phyloP scores from a whole-genome alignment of 163 green algal species.

The Chloromonas sp. region DNA sequence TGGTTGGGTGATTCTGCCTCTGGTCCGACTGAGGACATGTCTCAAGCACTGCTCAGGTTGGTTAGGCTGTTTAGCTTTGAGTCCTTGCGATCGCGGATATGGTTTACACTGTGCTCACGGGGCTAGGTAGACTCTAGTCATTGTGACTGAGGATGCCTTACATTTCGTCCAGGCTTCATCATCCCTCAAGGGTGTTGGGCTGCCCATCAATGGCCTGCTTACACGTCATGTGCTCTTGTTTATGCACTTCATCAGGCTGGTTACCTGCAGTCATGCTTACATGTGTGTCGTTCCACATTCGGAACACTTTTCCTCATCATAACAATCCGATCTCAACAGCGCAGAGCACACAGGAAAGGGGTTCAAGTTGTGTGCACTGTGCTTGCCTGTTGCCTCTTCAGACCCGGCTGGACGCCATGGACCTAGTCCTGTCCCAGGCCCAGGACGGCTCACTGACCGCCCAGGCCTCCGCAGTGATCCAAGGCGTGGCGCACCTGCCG shows the following conservation, averaged over 20 bases:
- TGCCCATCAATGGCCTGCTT: neutral
- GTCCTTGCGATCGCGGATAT: neutral
- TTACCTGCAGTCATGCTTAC: too few relatives aligned
- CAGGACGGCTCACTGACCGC: conserved; percentile 23
- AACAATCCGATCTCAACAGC: too few relatives aligned
- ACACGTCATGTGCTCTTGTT: neutral
- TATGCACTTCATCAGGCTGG: neutral
- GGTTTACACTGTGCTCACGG: too few relatives aligned
- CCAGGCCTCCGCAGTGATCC: conserved; percentile 30
- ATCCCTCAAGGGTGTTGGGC: neutral
- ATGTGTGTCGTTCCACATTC: too few relatives aligned
- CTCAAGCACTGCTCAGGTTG: neutral
- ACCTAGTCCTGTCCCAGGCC: conserved; percentile 42
- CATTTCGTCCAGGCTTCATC: too few relatives aligned
- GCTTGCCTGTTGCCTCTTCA: conserved; percentile 7
- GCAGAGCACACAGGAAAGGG: too few relatives aligned
- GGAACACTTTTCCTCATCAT: too few relatives aligned
- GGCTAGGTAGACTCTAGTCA: too few relatives aligned
- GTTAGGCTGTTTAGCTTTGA: neutral
- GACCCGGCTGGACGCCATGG: conserved; percentile 70
- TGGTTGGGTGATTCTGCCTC: neutral
- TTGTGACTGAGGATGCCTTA: too few relatives aligned
- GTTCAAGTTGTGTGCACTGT: neutral
- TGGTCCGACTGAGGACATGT: neutral
- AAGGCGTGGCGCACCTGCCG: conserved; percentile 64